These are phyloP conservation scores for Astrocystis sublimbata DNA, from an alignment of 495 filamentous ascomycete species.

Conservation along the genomic window DNA sequence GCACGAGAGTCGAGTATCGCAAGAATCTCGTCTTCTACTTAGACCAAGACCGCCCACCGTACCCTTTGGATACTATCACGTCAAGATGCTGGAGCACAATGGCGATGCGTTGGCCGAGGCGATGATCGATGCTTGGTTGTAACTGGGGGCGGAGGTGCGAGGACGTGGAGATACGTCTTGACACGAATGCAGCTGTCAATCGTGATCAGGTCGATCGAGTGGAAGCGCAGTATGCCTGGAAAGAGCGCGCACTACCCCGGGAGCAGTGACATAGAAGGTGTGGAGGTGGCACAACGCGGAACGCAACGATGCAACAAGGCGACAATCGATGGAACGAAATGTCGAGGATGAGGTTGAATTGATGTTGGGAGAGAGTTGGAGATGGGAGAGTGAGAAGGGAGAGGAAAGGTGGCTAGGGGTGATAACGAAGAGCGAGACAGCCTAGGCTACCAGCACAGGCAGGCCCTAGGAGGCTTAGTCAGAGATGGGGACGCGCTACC, in stretches of 20 bases:
- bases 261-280: not conserved
- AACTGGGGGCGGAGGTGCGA: not conserved
- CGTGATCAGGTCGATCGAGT: not conserved
- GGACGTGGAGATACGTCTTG: not conserved
- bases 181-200: not conserved
- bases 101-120: conserved; percentile 9
- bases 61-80: conserved; percentile 28
- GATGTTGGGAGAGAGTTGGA: conserved; percentile 5
- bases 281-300: too few relatives aligned
- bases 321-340: not conserved
- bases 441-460: conserved; percentile 1
- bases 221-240: not conserved
- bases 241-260: not conserved
- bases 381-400: too few relatives aligned
- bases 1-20: conserved; percentile 29
- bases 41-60: conserved; percentile 34
- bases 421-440: conserved; percentile 9
- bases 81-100: conserved; percentile 18
- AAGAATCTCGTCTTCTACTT: conserved; percentile 30
- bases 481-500: too few relatives aligned
- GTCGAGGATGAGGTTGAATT: not conserved
- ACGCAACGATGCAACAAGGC: not conserved
- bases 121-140: conserved; percentile 19
- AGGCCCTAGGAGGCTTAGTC: conserved; percentile 12
- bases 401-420: too few relatives aligned